Base-by-base conservation (phyloP, 306 rosid species). In the Chamaecrista fasciculata region DNA sequence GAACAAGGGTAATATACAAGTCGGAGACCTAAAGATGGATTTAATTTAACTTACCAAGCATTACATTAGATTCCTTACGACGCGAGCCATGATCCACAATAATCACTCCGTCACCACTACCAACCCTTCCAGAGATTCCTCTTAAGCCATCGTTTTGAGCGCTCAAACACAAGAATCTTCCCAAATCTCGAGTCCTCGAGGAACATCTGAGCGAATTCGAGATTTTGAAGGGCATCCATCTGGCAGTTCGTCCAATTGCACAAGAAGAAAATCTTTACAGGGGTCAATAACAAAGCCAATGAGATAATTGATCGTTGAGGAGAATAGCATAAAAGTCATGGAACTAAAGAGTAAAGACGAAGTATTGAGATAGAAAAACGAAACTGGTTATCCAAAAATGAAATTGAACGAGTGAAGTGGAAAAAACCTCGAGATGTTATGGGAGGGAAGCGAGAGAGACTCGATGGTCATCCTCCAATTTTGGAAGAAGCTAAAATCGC, bases 31-130 rank as follows among this genome's bases (percentile, higher is more conserved):
- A 47, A 8, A 29, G 39, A 12, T 15, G 47, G 24, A 9, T 40
- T 59, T 18, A 43, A 9, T 40, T 59, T 18, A 43, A 60, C 97
- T 83, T 82, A 94, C 99, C 76, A 43, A 94, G 89, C 97, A 94
- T 82, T 73, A 83, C 75, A 76, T 94, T 94, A 15, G 97, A 88
- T 69, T 94, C 97, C 85, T 68, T 82, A 42, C 96, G 96, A 52
- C 96, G 95, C 1, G 96, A 94, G 34, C 99, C 99, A 15, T 91
- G 99, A 84, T 94, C 97, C 67, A 94, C 95, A 72, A 94, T 88
- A 40, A 94, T 79, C 71, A 94, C 74, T 11, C 86, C 95, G 51
- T 94, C 96, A 66, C 66, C 73, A 3, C 33, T 72, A 43, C 88
- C 79, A 70, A 94, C 76, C 52, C 73, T 82, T 11, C 71, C 62